Conservation (phyloP, 1,139 yeast genomes). For the Lodderomyces theae region DNA sequence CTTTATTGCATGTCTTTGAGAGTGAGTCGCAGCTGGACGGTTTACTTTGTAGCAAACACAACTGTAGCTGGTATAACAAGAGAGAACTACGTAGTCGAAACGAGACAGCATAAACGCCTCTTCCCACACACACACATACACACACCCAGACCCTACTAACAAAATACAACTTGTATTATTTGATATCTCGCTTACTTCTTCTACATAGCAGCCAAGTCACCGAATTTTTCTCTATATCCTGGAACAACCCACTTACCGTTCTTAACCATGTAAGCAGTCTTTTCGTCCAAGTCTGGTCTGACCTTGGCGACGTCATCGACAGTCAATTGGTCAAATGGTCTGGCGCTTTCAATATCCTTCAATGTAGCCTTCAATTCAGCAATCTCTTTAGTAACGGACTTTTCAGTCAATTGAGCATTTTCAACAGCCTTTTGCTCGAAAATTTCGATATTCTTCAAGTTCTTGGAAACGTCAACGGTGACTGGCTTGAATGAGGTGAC, state of each 20-base stretch:
- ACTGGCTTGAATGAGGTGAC: slow-evolving; percentile 76
- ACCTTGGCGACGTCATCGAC: slow-evolving; percentile 94
- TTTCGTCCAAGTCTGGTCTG: slow-evolving; percentile 95
- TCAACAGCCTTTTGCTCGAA: slow-evolving; percentile 95
- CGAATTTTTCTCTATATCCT: slow-evolving; percentile 96
- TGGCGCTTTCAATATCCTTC: slow-evolving; percentile 90
- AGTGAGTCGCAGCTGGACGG: no score
- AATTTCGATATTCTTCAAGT: slow-evolving; percentile 85
- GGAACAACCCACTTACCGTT: slow-evolving; percentile 99
- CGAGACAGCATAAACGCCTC: no score
- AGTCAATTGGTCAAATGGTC: slow-evolving; percentile 96
- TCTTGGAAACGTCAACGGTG: slow-evolving; percentile 82
- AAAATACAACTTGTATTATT: no score
- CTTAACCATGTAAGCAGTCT: slow-evolving; percentile 92
- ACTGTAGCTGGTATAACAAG: no score
- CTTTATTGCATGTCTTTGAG: no score
- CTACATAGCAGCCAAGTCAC: slow-evolving; percentile 92
- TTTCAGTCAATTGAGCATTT: slow-evolving; percentile 92
- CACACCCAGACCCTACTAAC: no score
- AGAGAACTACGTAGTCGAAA: no score
- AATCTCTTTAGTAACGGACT: slow-evolving; percentile 82
- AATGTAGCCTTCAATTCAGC: slow-evolving; percentile 82
- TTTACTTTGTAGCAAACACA: no score
- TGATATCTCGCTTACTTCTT: slow-evolving; percentile 12
- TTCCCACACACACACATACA: no score